Evolutionary conservation across 305 asterid species (phyloP), one percentile per base, ranked within the genome.

Genomic region (Fraxinus sp.): DNA sequence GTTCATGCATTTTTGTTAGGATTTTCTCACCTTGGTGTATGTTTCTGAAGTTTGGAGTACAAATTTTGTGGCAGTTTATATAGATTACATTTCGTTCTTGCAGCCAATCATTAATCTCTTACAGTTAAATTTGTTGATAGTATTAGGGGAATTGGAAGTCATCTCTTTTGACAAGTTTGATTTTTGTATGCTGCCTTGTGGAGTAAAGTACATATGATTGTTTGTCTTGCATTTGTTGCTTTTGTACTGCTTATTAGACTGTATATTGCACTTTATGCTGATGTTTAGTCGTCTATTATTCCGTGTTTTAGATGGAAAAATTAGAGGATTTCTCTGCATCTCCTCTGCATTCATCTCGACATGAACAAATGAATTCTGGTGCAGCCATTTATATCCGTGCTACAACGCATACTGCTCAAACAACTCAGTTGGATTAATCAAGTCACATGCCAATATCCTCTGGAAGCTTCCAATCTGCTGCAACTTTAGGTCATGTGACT

Each of bases 281-380:
- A 57, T 64, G 52, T 33, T 78, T 44, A 79, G 30, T 66, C 75
- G 64, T 66, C 37, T 66, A 24, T 66, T 49, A 6, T 59, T 76
- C 55, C 73, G 33, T 46, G 26, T 86, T 89, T 85, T 83, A 94
- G 98, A 93, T 94, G 97, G 98, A 94, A 77, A 95, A 92, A 80
- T 85, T 91, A 26, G 95, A 89, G 81, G 89, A 85, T 32, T 87
- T 91, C 78, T 77, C 93, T 72, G 87, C 91, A 81, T 85, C 97
- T 36, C 84, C 92, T 75, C 78, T 87, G 26, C 89, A 88, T 76
- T 80, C 91, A 82, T 82, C 93, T 80, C 98, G 86, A 79, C 81
- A 85, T 46, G 79, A 81, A 86, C 94, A 83, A 44, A 85, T 83
- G 16, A 87, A 87, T 64, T 73, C 93, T 80, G 94, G 86, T 44